Conservation (phyloP, 495 filamentous ascomycete species). For the Xylaria scruposa region DNA sequence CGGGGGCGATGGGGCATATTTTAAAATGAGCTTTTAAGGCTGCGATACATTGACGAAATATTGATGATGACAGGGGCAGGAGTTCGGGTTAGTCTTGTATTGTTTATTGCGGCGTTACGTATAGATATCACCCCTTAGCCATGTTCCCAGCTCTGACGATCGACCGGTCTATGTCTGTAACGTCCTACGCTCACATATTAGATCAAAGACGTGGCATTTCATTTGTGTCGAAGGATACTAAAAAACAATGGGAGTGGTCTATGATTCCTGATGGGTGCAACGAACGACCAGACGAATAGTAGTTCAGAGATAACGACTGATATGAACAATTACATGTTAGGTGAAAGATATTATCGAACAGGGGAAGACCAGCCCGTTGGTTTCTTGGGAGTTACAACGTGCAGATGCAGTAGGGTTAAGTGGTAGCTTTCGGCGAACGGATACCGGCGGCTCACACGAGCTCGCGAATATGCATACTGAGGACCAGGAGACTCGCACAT, state of each 20-base stretch:
- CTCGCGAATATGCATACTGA: neutral
- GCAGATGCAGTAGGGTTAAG: neutral
- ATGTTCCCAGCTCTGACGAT: neutral
- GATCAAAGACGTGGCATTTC: neutral
- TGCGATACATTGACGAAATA: constrained; percentile 14
- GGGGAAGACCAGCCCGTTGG: neutral
- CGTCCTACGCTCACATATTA: neutral
- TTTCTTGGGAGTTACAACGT: neutral
- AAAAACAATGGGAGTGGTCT: neutral
- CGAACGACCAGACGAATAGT: neutral
- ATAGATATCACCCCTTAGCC: constrained; percentile 24
- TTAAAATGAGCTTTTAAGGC: constrained; percentile 14
- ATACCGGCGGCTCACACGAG: neutral
- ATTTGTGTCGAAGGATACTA: neutral
- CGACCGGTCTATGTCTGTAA: neutral
- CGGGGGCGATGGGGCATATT: constrained; percentile 46
- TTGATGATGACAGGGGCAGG: constrained; percentile 11
- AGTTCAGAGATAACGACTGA: neutral
- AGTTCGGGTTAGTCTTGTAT: constrained; percentile 15
- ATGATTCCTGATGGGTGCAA: neutral
- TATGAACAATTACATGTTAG: neutral
- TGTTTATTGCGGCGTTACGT: constrained; percentile 23
- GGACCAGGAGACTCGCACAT: neutral
- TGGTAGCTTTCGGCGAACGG: neutral
- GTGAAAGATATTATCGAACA: neutral